These are phyloP conservation scores for Balamuthia mandrillaris DNA, from an alignment of 208 protist genomes.

Conservation along the genomic window DNA sequence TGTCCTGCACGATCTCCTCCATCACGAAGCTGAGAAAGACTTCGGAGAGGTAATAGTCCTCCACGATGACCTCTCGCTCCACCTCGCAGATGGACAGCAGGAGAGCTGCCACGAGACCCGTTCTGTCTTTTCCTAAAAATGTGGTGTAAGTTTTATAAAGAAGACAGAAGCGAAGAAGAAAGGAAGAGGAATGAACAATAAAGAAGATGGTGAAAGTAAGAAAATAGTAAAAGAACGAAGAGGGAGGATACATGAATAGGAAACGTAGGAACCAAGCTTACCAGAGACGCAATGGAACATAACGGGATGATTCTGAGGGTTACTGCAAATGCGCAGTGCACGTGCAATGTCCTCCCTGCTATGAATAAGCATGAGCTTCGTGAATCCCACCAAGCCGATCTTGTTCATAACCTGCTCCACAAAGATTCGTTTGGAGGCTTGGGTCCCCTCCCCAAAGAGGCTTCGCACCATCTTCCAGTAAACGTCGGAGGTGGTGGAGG, in stretches of 20 bases:
- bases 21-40: neutral
- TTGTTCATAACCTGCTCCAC: neutral
- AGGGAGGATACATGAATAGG: neutral
- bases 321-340: neutral
- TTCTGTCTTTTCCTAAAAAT: conserved; percentile 31
- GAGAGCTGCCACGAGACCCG: neutral
- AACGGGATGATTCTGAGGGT: neutral
- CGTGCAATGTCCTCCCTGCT: neutral
- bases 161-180: too few species aligned
- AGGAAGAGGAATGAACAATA: too few species aligned
- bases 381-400: conserved; percentile 13
- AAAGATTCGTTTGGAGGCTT: neutral
- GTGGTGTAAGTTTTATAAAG: too few species aligned
- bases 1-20: conserved; percentile 10
- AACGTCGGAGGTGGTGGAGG: neutral
- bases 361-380: neutral
- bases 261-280: neutral
- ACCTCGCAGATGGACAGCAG: neutral
- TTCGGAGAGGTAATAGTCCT: conserved; percentile 26
- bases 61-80: neutral
- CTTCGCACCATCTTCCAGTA: conserved; percentile 12
- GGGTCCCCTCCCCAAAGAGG: neutral
- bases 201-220: too few species aligned
- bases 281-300: conserved; percentile 17
- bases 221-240: neutral